Percentiles rank a stretch among this genome's conserved stretches.
phyloP scores from a whole-genome alignment of 345 rosid genomes.

The Lepidium sativum region DNA sequence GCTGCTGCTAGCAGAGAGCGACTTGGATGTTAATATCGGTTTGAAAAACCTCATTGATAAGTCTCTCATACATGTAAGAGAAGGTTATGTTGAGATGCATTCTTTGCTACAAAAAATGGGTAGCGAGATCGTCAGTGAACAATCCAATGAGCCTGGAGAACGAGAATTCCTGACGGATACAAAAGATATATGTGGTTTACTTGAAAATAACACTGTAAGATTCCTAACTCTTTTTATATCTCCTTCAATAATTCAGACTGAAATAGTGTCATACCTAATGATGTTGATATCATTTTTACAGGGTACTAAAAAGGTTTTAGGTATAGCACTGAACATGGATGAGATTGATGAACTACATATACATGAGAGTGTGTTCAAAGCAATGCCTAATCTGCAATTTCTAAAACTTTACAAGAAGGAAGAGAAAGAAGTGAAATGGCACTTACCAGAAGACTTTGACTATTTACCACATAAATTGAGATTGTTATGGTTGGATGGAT shows the following conservation, averaged over 20 bases:
- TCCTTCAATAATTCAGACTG: too few species aligned
- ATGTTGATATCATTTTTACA: neutral
- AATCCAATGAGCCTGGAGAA: conserved; percentile 2
- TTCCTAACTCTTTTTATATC: too few species aligned
- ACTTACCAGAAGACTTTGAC: neutral
- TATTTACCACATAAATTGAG: neutral
- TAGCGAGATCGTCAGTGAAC: neutral
- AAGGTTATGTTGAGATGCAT: neutral
- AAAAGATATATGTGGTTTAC: conserved; percentile 7
- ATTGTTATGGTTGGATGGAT: neutral
- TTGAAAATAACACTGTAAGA: conserved; percentile 7
- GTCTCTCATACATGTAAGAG: neutral
- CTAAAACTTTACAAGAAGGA: neutral
- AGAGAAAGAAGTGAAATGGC: neutral
- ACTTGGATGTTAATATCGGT: neutral
- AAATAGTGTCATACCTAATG: neutral
- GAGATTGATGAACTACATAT: neutral
- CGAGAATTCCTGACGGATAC: conserved; percentile 10
- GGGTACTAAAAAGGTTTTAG: conserved; percentile 14
- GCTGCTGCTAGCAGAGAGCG: neutral
- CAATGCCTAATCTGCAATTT: neutral
- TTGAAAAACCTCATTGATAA: neutral
- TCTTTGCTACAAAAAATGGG: conserved; percentile 22
- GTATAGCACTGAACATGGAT: conserved; percentile 5
- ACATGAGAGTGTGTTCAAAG: neutral